A percentile compares a stretch with the other conserved stretches of the same genome.
phyloP scores from a whole-genome alignment of 768 basidiomycete species.

The Phylloporus sp. region DNA sequence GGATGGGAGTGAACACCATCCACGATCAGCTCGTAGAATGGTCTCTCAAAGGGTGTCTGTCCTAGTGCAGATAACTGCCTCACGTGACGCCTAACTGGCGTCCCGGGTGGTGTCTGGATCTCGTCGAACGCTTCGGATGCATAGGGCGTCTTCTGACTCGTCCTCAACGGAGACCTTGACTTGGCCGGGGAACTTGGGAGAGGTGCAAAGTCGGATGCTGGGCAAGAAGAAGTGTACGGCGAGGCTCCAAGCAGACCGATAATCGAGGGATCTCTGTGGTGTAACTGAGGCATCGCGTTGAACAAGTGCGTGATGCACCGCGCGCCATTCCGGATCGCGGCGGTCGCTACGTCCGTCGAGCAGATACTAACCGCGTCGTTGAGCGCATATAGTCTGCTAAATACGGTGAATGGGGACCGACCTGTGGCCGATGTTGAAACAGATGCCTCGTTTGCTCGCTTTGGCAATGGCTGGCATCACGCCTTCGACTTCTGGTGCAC shows the following conservation, averaged over 20 bases:
- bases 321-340: conserved; percentile 68
- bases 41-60: conserved; percentile 51
- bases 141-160: conserved; percentile 19
- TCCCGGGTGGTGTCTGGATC: conserved; percentile 50
- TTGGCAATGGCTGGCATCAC: conserved; percentile 66
- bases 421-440: conserved; percentile 90
- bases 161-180: conserved; percentile 3
- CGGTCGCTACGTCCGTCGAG: conserved; percentile 64
- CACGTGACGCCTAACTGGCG: conserved; percentile 33
- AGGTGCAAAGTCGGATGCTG: conserved; percentile 31
- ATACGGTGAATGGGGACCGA: conserved; percentile 25
- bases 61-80: conserved; percentile 36
- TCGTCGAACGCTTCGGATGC: conserved; percentile 63
- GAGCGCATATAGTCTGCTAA: neutral
- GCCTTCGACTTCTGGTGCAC: conserved; percentile 82
- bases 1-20: conserved; percentile 92
- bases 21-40: conserved; percentile 86
- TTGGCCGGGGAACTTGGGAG: conserved; percentile 16
- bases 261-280: conserved; percentile 89
- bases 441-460: conserved; percentile 58
- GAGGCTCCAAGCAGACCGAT: conserved; percentile 83
- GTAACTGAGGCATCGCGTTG: conserved; percentile 88
- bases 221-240: conserved; percentile 48
- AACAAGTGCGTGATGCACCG: conserved; percentile 88
- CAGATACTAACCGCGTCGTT: conserved; percentile 49